phyloP scores from a whole-genome alignment of 345 rosid genomes.

The Populus deltoides region DNA sequence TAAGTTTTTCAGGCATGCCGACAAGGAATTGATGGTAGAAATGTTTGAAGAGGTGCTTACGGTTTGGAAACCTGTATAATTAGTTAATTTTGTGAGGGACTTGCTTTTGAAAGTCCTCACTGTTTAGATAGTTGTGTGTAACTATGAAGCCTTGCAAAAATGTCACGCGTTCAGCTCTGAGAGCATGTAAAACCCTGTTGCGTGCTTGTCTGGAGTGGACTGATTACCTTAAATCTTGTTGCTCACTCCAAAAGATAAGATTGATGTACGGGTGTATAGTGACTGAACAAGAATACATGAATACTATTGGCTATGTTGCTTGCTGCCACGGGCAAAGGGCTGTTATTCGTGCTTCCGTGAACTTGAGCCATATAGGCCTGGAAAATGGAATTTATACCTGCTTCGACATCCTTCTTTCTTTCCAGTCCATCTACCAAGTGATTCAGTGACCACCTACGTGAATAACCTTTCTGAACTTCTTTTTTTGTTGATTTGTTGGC shows the following conservation, averaged over 20 bases:
- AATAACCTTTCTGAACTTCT: too few species aligned
- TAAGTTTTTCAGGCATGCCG: conserved; percentile 74
- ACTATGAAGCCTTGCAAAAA: background rate
- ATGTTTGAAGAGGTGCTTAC: conserved; percentile 89
- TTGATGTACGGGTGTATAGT: background rate
- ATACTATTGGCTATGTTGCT: background rate
- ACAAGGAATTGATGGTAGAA: conserved; percentile 75
- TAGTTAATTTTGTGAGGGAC: background rate
- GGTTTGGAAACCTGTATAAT: conserved; percentile 65
- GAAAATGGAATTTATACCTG: background rate
- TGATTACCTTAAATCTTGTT: background rate
- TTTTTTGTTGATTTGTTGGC: too few species aligned
- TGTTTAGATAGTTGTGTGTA: background rate
- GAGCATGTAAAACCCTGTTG: background rate
- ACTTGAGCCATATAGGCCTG: conserved; percentile 37
- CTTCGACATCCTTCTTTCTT: too few species aligned
- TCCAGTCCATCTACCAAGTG: too few species aligned
- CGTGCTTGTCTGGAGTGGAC: background rate
- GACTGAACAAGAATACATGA: too few species aligned
- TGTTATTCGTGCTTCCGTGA: conserved; percentile 64
- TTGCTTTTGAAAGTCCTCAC: background rate
- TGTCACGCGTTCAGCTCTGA: background rate
- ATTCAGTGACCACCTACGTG: too few species aligned
- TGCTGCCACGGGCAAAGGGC: conserved; percentile 32
- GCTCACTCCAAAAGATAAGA: background rate